Conservation (phyloP, 495 filamentous ascomycete species). For the Penicillium steckii region DNA sequence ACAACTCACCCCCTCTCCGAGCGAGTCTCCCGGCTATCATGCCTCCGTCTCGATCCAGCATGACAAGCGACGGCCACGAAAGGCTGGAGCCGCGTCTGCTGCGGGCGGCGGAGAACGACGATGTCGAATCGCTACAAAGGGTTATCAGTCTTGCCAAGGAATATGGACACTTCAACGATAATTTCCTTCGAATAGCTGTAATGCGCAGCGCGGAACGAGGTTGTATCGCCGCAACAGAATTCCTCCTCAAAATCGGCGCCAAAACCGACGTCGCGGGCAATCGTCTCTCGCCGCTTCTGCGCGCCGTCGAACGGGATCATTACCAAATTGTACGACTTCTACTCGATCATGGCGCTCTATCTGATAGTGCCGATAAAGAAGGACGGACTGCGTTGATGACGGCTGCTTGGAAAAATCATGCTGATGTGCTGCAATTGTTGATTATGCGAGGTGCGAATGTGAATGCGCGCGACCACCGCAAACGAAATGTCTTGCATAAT, state of each 20-base stretch:
- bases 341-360: conserved; percentile 41
- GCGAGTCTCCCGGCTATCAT: too few species aligned
- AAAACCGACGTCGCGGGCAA: conserved; percentile 41
- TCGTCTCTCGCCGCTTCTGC: conserved; percentile 44
- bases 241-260: conserved; percentile 45
- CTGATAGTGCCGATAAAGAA: conserved; percentile 43
- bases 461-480: conserved; percentile 39
- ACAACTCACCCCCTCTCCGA: neutral
- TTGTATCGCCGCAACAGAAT: conserved; percentile 39
- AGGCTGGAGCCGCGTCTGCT: conserved; percentile 54
- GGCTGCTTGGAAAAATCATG: conserved; percentile 57
- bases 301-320: conserved; percentile 52
- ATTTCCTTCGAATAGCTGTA: conserved; percentile 50
- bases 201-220: conserved; percentile 52
- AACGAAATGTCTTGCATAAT: conserved; percentile 52
- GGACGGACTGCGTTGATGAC: conserved; percentile 57
- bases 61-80: conserved; percentile 42
- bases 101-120: conserved; percentile 47
- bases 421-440: conserved; percentile 48
- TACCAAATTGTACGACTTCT: conserved; percentile 44
- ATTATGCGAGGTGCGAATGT: conserved; percentile 49
- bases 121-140: conserved; percentile 33
- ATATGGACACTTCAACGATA: conserved; percentile 45
- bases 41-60: conserved; percentile 39
- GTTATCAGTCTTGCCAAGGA: conserved; percentile 41